A percentile compares a stretch with the other conserved stretches of the same genome.
These are phyloP conservation scores for Solanum megistacrolobum DNA, from an alignment of 257 asterid genomes.

Conservation along the genomic window DNA sequence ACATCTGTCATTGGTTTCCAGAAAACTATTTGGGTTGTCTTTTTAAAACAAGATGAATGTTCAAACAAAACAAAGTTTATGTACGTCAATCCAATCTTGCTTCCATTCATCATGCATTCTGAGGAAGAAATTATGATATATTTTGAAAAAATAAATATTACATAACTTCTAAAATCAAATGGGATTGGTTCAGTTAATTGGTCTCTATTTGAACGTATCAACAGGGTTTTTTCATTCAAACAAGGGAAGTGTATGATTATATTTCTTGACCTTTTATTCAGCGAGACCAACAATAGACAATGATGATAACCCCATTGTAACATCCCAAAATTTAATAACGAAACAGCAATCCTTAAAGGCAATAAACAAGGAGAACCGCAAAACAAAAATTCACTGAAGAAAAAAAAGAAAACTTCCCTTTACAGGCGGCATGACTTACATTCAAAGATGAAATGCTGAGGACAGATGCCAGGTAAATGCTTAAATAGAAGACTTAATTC, in stretches of 20 bases:
- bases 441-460: constrained; percentile 63
- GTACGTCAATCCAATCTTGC: neutral
- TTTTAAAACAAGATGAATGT: neutral
- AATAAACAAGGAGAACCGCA: neutral
- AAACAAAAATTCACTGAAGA: neutral
- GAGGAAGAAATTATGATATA: neutral
- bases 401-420: neutral
- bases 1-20: neutral
- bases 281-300: neutral
- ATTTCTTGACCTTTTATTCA: neutral
- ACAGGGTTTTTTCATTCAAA: neutral
- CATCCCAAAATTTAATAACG: neutral
- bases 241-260: neutral
- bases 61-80: neutral
- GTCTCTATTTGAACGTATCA: neutral
- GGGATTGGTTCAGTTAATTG: neutral
- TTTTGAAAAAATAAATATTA: neutral
- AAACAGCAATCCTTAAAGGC: neutral
- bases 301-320: neutral
- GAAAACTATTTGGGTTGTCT: neutral
- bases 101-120: neutral
- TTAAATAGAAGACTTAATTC: constrained; percentile 19
- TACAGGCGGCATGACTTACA: constrained; percentile 32
- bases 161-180: neutral
- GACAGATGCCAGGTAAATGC: constrained; percentile 20